Evolutionary conservation across 116 monocot species (phyloP).

Genomic region (Phalaenopsis hybrid): DNA sequence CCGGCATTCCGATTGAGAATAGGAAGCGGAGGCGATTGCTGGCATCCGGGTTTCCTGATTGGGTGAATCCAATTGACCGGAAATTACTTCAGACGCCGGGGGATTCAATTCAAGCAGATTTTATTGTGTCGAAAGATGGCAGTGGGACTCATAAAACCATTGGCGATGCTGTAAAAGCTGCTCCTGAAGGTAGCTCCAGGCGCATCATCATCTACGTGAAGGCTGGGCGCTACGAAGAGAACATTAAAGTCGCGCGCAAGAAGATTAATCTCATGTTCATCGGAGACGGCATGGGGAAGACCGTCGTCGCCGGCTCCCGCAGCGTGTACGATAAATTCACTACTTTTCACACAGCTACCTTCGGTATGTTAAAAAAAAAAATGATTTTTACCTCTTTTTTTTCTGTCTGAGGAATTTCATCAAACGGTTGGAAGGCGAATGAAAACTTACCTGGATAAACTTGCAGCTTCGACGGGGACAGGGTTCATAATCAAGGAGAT

Average conservation of each 20-base stretch:
- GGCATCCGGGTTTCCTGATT: slow-evolving; percentile 34
- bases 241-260: slow-evolving; percentile 59
- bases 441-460: neutral
- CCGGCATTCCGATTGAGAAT: slow-evolving; percentile 81
- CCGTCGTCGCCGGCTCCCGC: slow-evolving; percentile 40
- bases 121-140: slow-evolving; percentile 62
- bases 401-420: neutral
- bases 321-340: slow-evolving; percentile 52
- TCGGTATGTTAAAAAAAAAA: slow-evolving; percentile 25
- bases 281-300: slow-evolving; percentile 54
- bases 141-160: slow-evolving; percentile 65
- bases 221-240: slow-evolving; percentile 67
- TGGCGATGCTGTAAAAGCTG: slow-evolving; percentile 65
- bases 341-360: slow-evolving; percentile 63
- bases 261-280: slow-evolving; percentile 67
- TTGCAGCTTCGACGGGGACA: slow-evolving; percentile 37
- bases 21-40: neutral
- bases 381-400: neutral
- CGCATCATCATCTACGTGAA: slow-evolving; percentile 64
- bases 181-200: slow-evolving; percentile 40
- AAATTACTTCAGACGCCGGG: slow-evolving; percentile 52
- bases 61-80: slow-evolving; percentile 44
- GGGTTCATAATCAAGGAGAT: slow-evolving; percentile 49
- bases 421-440: neutral
- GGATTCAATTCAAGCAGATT: slow-evolving; percentile 48